Conservation (phyloP, 2,329 filamentous ascomycete genomes). For the Dendrostoma leiphaemia region DNA sequence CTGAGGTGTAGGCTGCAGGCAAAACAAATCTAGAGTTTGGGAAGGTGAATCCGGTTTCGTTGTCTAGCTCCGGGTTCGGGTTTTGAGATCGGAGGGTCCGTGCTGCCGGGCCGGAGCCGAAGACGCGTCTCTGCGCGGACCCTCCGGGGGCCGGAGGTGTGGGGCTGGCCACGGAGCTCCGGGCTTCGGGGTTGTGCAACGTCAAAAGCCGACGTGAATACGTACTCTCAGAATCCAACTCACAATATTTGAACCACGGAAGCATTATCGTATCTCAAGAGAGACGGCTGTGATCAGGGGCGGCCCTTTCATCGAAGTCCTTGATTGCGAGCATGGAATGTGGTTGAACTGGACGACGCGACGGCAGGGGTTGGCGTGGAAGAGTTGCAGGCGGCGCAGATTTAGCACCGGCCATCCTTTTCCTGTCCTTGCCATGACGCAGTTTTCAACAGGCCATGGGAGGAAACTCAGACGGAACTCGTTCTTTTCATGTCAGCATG, state of each 20-base stretch:
- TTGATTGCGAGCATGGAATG: neutral
- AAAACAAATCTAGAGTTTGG: too few species aligned
- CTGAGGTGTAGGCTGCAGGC: too few species aligned
- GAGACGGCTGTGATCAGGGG: too few species aligned
- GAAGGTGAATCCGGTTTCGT: too few species aligned
- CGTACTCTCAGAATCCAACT: neutral
- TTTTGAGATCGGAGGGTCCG: neutral
- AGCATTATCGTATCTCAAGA: too few species aligned
- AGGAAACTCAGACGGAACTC: too few species aligned
- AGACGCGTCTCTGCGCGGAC: neutral
- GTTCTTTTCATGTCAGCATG: neutral
- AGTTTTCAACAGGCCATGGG: too few species aligned
- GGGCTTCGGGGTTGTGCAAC: neutral
- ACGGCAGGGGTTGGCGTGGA: constrained; percentile 13
- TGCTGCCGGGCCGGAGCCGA: constrained; percentile 8
- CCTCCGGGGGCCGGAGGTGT: neutral
- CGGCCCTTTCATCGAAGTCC: neutral
- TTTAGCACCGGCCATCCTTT: neutral
- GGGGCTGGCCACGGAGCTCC: neutral
- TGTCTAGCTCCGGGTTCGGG: constrained; percentile 2
- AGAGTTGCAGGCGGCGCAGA: constrained; percentile 2
- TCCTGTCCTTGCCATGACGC: neutral
- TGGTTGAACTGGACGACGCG: constrained; percentile 3
- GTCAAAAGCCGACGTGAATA: neutral
- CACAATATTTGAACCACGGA: too few species aligned